Evolutionary conservation across 73 alveolate genomes (phyloP), one percentile per base, ranked within the genome.

Genomic region (Paramecium bursaria): DNA sequence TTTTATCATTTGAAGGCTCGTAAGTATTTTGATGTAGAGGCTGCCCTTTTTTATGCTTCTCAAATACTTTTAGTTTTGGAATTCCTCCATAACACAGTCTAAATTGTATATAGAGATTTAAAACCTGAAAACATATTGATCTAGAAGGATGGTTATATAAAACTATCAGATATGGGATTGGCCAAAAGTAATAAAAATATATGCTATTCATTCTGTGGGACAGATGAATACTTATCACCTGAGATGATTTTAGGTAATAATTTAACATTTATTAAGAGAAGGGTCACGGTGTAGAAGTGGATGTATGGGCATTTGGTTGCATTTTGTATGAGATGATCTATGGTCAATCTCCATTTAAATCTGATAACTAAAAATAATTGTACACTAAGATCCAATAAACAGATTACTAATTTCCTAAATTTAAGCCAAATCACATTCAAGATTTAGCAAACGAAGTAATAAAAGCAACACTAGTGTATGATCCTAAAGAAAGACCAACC

Each of bases 181-280:
- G 75, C 92, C 33, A 87, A 87, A 74, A 85, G 75, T 22, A 53
- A 74, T 22, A 33, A 25, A 2, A 25, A 31, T 39, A 39, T 67
- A 35, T 25, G 33, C 50, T 67, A 67, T 17, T 67, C 82, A 14
- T 67, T 67, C 44, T 67, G 82, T 39, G 82, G 82, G 7, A 61
- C 80, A 27, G 80, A 31, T 10, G 97, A 92, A 54, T 92, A 92
- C 75, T 75, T 92, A 44, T 96, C 97, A 7, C 97, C 97, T 46
- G 97, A 92, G 50, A 91, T 92, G 96, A 90, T 92, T 31, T 86
- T 86, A 22, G 75, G 75, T 54, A 54, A 21, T 26, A 54, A 15
- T 54, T 54, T 26, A 10, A 26, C 7, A 11, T 26, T 26, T 46
- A 54, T 26, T 54, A 54, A 67, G 82, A 67, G 82, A 67, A 35